Base-by-base conservation (phyloP, 768 basidiomycete species). In the Hypholoma fasciculare region DNA sequence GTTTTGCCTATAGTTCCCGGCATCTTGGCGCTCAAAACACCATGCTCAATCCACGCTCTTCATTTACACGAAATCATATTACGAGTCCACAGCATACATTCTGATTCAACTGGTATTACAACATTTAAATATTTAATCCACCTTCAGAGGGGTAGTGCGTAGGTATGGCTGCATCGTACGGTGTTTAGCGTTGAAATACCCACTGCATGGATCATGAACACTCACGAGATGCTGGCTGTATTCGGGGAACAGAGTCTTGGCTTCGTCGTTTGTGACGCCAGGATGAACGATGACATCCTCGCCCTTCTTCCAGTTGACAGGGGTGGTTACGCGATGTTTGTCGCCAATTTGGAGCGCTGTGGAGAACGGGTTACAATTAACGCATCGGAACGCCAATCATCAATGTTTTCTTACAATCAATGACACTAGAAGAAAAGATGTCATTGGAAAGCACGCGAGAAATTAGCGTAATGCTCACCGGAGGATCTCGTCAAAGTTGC, bases 221-320 rank as follows among this genome's bases (percentile, higher is more conserved):
- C 75, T 65, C 66, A 93, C 94, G 79, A 89, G 86, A 78, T 94
- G 91, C 55, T 85, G 81, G 19, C 83, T 87, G 75, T 86, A 82
- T 26, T 89, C 78, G 30, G 94, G 93, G 89, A 98, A 98, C 59
- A 97, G 77, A 60, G 85, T 86, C 79, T 92, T 90, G 23, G 94
- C 95, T 74, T 98, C 91, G 23, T 97, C 93, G 70, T 88, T 88
- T 60, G 78, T 79, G 50, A 98, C 93, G 7, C 80, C 71, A 23
- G 93, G 87, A 71, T 95, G 93, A 44, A 99, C 88, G 69, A 99
- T 97, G 57, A 98, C 95, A 70, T 95, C 89, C 4, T 96, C 89
- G 43, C 94, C 94, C 72, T 88, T 88, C 63, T 88, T 85, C 96
- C 96, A 98, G 84, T 97, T 95, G 55, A 92, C 96, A 19, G 94